These are phyloP conservation scores for Terana coerulea DNA, from an alignment of 768 basidiomycete species.

Conservation along the genomic window DNA sequence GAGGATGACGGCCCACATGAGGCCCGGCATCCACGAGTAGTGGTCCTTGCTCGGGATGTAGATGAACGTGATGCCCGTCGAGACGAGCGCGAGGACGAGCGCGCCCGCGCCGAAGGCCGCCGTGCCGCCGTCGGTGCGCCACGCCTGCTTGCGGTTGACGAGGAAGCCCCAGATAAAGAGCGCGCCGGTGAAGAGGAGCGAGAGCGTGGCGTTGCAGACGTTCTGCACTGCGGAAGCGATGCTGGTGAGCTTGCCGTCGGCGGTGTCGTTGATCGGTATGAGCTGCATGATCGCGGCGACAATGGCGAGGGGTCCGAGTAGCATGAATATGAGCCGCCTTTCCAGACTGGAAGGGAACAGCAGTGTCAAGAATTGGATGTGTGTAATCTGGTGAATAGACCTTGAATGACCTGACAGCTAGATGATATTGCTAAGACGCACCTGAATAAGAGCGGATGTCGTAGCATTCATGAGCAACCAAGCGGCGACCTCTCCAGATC, in stretches of 20 bases:
- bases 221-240: slow-evolving; percentile 79
- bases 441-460: slow-evolving; percentile 82
- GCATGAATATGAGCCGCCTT: slow-evolving; percentile 75
- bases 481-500: slow-evolving; percentile 54
- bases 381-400: slow-evolving; percentile 72
- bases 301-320: slow-evolving; percentile 87
- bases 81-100: slow-evolving; percentile 73
- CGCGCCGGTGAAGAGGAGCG: slow-evolving; percentile 86
- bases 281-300: slow-evolving; percentile 83
- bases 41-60: slow-evolving; percentile 83
- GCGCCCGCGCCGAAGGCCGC: slow-evolving; percentile 90
- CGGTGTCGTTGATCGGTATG: slow-evolving; percentile 54
- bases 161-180: slow-evolving; percentile 92
- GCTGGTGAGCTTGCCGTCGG: slow-evolving; percentile 33
- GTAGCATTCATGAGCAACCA: slow-evolving; percentile 91
- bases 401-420: too few species aligned
- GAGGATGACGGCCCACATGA: slow-evolving; percentile 88
- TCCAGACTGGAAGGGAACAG: slow-evolving; percentile 91
- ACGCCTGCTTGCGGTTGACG: slow-evolving; percentile 86
- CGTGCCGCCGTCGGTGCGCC: slow-evolving; percentile 96
- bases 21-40: slow-evolving; percentile 86
- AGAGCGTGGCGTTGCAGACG: slow-evolving; percentile 95
- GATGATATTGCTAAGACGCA: slow-evolving; percentile 29
- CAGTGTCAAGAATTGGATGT: slow-evolving; percentile 95
- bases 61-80: slow-evolving; percentile 83